These are phyloP conservation scores for Cicer bijugum DNA, from an alignment of 306 rosid species.

Conservation along the genomic window DNA sequence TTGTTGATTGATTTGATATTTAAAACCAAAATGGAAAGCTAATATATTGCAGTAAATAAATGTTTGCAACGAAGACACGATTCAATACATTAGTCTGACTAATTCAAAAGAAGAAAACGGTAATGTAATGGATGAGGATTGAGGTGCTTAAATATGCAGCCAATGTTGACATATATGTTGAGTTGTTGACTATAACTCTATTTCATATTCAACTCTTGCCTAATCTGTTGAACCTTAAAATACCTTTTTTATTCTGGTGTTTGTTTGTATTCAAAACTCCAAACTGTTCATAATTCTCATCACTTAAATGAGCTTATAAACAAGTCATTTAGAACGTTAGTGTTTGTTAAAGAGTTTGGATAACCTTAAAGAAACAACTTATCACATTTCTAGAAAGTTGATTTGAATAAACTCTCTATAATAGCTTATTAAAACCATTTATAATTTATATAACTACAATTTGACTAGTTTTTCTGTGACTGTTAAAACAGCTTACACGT, in stretches of 20 bases:
- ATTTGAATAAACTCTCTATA: neutral
- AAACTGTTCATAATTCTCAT: neutral
- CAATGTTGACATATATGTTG: neutral
- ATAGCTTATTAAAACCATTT: neutral
- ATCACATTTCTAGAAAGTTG: neutral
- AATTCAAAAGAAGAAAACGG: neutral
- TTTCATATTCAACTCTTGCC: neutral
- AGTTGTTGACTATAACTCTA: neutral
- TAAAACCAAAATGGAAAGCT: no score
- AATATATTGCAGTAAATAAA: no score
- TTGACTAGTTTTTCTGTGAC: neutral
- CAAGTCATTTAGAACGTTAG: neutral
- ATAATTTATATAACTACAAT: neutral
- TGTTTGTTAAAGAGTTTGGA: neutral
- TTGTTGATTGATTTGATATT: neutral
- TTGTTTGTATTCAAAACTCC: neutral
- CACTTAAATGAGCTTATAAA: neutral
- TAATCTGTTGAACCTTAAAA: neutral
- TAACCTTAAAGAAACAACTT: neutral
- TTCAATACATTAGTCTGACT: neutral
- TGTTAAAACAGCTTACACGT: neutral
- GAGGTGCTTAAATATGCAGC: neutral
- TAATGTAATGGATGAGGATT: neutral
- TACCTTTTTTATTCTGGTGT: neutral
- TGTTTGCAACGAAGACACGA: neutral